Conservation (phyloP, 2,329 filamentous ascomycete species). For the Penicillium verrucosum region DNA sequence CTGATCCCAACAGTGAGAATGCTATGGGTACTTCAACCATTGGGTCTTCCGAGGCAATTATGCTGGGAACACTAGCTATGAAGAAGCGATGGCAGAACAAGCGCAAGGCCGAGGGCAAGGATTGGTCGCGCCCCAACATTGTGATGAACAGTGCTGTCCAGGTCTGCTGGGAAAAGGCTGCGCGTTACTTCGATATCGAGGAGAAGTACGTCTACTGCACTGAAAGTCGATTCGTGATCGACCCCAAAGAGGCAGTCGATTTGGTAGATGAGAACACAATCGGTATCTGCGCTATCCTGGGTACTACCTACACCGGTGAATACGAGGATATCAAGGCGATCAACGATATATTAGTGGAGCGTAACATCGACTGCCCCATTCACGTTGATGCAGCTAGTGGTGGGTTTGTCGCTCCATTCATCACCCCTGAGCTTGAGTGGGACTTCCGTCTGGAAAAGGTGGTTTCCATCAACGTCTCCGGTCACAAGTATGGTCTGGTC, state of each 20-base stretch:
- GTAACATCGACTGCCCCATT: slow-evolving; percentile 74
- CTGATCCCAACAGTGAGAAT: slow-evolving; percentile 52
- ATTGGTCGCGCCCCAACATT: slow-evolving; percentile 78
- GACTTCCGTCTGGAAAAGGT: slow-evolving; percentile 88
- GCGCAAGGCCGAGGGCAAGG: slow-evolving; percentile 77
- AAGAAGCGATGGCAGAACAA: slow-evolving; percentile 92
- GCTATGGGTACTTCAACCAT: slow-evolving; percentile 85
- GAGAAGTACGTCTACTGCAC: slow-evolving; percentile 73
- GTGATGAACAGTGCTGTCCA: slow-evolving; percentile 96
- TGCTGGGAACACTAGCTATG: slow-evolving; percentile 68
- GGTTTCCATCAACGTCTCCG: slow-evolving; percentile 89
- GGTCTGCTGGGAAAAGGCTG: slow-evolving; percentile 94
- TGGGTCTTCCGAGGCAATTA: slow-evolving; percentile 72
- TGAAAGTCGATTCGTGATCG: slow-evolving; percentile 60
- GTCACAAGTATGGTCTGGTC: slow-evolving; percentile 78
- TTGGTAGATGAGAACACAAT: slow-evolving; percentile 71
- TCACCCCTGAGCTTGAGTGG: slow-evolving; percentile 79
- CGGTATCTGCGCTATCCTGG: slow-evolving; percentile 86
- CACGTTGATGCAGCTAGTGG: slow-evolving; percentile 92
- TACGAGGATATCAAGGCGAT: slow-evolving; percentile 92
- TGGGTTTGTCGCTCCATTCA: slow-evolving; percentile 90
- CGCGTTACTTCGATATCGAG: slow-evolving; percentile 87
- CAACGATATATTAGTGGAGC: slow-evolving; percentile 79
- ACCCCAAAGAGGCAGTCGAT: slow-evolving; percentile 60
- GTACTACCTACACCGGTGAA: slow-evolving; percentile 92